phyloP scores from a whole-genome alignment of 2,329 filamentous ascomycete genomes.

The Alternaria solani region DNA sequence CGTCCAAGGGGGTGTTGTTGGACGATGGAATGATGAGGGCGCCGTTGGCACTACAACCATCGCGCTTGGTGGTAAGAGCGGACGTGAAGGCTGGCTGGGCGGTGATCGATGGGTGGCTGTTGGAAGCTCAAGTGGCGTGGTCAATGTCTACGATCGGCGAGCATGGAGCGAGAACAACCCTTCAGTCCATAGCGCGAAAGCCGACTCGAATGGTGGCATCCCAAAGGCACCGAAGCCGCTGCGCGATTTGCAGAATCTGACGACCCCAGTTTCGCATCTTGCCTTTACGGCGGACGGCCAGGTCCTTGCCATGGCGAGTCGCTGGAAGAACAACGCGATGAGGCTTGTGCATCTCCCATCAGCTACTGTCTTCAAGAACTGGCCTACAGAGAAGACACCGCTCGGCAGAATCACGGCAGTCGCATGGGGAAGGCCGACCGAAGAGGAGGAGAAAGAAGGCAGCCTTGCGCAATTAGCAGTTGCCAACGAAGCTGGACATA shows the following conservation, averaged over 20 bases:
- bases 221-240: slow-evolving; percentile 75
- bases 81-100: slow-evolving; percentile 68
- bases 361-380: slow-evolving; percentile 95
- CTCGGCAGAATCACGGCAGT: slow-evolving; percentile 78
- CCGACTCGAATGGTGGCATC: slow-evolving; percentile 57
- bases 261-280: slow-evolving; percentile 81
- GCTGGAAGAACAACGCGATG: slow-evolving; percentile 87
- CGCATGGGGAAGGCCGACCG: slow-evolving; percentile 55
- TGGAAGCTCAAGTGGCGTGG: slow-evolving; percentile 84
- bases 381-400: slow-evolving; percentile 91
- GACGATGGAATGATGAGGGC: slow-evolving; percentile 89
- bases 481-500: slow-evolving; percentile 87
- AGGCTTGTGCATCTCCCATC: slow-evolving; percentile 87
- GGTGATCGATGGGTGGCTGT: slow-evolving; percentile 89
- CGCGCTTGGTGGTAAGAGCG: slow-evolving; percentile 74
- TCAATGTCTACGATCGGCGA: slow-evolving; percentile 90
- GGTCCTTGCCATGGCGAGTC: slow-evolving; percentile 83
- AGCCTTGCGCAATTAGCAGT: slow-evolving; percentile 71
- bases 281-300: slow-evolving; percentile 90
- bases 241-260: slow-evolving; percentile 82
- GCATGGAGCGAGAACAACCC: slow-evolving; percentile 61
- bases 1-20: slow-evolving; percentile 73
- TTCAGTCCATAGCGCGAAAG: slow-evolving; percentile 14
- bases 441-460: slow-evolving; percentile 69
- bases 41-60: slow-evolving; percentile 85